Conservation (phyloP, 1,284 basidiomycete genomes). For the Macrocybe sp. region DNA sequence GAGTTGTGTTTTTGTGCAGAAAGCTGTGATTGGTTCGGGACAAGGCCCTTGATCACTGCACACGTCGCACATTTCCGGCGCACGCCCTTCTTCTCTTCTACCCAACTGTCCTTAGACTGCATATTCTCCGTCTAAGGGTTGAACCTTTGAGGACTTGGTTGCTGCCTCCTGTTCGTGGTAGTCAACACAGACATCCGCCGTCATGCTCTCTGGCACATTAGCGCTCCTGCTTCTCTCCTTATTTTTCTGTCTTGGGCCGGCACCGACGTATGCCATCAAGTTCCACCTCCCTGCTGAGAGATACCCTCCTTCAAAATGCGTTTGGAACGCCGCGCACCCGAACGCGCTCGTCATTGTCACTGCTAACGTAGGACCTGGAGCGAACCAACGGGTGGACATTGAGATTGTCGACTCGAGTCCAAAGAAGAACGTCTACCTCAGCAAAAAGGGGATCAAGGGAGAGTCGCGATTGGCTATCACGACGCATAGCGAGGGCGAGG, state of each 20-base stretch:
- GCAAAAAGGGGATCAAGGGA: constrained; percentile 82
- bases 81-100: neutral
- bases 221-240: constrained; percentile 23
- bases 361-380: constrained; percentile 77
- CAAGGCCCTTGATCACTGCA: neutral
- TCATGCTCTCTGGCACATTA: constrained; percentile 17
- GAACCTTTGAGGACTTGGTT: neutral
- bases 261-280: constrained; percentile 66
- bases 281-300: constrained; percentile 69
- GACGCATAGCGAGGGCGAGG: constrained; percentile 88
- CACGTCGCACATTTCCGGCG: neutral
- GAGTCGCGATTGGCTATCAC: constrained; percentile 95
- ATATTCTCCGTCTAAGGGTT: neutral
- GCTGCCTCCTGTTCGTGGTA: no score
- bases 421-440: constrained; percentile 87
- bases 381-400: constrained; percentile 81
- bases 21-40: neutral
- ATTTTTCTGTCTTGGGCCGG: constrained; percentile 29
- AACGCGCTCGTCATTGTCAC: constrained; percentile 92
- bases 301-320: constrained; percentile 75
- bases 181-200: neutral
- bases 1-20: constrained; percentile 1
- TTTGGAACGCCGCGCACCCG: constrained; percentile 89
- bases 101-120: neutral
- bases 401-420: constrained; percentile 91